Percentiles rank a stretch among this genome's conserved stretches.
These are phyloP conservation scores for Acanthamoeba lenticulata DNA, from an alignment of 208 protist species.

Conservation along the genomic window DNA sequence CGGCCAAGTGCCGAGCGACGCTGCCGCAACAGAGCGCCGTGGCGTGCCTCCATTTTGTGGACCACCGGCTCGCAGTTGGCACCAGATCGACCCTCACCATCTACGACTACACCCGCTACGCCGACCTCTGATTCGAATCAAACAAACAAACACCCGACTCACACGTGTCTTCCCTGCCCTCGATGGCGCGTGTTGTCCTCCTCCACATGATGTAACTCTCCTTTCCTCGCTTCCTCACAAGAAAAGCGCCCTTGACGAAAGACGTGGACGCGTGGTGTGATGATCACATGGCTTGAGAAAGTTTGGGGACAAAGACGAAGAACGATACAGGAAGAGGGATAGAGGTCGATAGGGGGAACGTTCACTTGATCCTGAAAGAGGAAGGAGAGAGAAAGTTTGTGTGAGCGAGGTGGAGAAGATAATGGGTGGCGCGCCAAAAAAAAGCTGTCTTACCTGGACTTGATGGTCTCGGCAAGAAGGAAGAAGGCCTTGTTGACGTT, in stretches of 20 bases:
- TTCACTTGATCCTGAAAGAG: neutral
- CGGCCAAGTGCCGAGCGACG: neutral
- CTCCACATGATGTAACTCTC: too few species aligned
- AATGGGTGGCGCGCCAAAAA: neutral
- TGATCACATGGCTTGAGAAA: too few species aligned
- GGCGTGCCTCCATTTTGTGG: slow-evolving; percentile 20
- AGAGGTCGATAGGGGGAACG: too few species aligned
- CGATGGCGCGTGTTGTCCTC: too few species aligned
- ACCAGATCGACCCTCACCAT: slow-evolving; percentile 36
- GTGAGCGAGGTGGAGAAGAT: too few species aligned
- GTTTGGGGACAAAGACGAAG: too few species aligned
- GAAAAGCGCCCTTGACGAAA: too few species aligned
- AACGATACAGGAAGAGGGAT: too few species aligned
- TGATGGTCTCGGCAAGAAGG: slow-evolving; percentile 48
- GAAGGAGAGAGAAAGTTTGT: neutral
- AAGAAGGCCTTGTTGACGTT: slow-evolving; percentile 65
- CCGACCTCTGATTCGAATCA: slow-evolving; percentile 1
- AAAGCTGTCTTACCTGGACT: neutral
- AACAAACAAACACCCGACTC: too few species aligned
- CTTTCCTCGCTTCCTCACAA: too few species aligned
- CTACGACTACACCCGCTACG: slow-evolving; percentile 32
- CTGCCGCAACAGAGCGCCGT: slow-evolving; percentile 44
- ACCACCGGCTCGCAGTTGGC: slow-evolving; percentile 17
- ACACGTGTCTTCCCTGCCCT: too few species aligned
- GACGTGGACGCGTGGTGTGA: too few species aligned